A percentile compares a stretch with the other conserved stretches of the same genome.
Evolutionary conservation across 1,284 basidiomycete genomes (phyloP).

Genomic region (Sporisorium graminicola): DNA sequence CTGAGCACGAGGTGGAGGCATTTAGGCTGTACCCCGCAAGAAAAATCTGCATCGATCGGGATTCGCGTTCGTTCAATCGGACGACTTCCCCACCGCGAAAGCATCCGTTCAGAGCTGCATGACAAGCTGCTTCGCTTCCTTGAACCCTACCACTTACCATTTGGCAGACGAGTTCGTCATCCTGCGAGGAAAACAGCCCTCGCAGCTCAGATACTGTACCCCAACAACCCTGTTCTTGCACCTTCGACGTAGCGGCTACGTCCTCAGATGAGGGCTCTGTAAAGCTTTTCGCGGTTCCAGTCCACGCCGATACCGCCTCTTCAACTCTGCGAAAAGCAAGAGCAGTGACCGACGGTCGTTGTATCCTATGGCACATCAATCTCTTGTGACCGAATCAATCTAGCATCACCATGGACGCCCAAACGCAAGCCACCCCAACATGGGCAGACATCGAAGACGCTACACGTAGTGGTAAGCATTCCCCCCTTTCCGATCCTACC

Average conservation of each 20-base stretch:
- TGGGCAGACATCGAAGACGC: slow-evolving; percentile 55
- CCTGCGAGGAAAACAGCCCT: neutral
- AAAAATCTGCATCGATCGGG: slow-evolving; percentile 8
- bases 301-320: neutral
- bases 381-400: neutral
- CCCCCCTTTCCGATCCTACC: no score
- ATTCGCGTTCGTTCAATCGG: neutral
- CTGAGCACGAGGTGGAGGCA: slow-evolving; percentile 17
- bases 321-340: neutral
- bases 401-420: slow-evolving; percentile 7
- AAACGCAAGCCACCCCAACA: slow-evolving; percentile 17
- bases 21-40: neutral
- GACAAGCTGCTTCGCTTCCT: neutral
- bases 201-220: neutral
- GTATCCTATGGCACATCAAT: neutral
- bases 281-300: neutral
- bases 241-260: neutral
- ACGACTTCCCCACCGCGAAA: neutral
- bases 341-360: neutral
- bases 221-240: neutral
- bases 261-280: slow-evolving; percentile 8
- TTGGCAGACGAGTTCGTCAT: neutral
- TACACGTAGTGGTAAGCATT: slow-evolving; percentile 45
- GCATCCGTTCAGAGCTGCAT: neutral
- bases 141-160: neutral